Evolutionary conservation across 371 early-diverging fungal genomes (phyloP), one percentile per base, ranked within the genome.

Genomic region (Mucor saturninus): DNA sequence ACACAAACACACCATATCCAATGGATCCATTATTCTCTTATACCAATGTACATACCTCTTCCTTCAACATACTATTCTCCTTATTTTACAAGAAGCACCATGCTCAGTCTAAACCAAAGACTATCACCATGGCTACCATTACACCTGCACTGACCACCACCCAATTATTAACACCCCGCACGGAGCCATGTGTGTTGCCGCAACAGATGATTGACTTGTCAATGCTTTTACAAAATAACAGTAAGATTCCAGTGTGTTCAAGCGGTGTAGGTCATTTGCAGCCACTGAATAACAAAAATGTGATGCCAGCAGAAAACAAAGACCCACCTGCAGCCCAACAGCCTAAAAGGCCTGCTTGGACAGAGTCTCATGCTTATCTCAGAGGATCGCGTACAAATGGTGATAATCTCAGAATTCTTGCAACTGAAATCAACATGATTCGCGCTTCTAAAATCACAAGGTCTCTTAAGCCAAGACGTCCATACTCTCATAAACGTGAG

Each of bases 371-470:
- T 68, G 52, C 52, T 13, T 64, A 68, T 31, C 45, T 63, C 15
- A 59, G 69, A 64, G 64, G 64, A 4, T 14, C 52, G 28, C 64
- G 69, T 28, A 51, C 64, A 5, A 68, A 68, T 49, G 13, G 56
- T 38, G 26, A 56, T 37, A 43, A 56, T 28, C 57, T 68, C 8
- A 50, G 69, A 51, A 64, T 68, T 5, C 59, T 68, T 28, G 15
- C 46, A 21, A 52, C 51, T 4, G 69, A 68, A 48, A 11, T 55
- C 15, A 68, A 64, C 38, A 68, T 68, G 69, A 64, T 68, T 21
- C 64, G 59, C 42, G 64, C 69, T 51, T 64, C 51, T 37, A 68
- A 68, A 55, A 68, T 68, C 49, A 64, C 64, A 37, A 31, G 69
- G 8, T 49, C 61, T 10, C 32, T 68, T 7, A 68, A 52, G 50